Conservation (phyloP, 2,329 filamentous ascomycete species). For the Mycocentrospora acerina region DNA sequence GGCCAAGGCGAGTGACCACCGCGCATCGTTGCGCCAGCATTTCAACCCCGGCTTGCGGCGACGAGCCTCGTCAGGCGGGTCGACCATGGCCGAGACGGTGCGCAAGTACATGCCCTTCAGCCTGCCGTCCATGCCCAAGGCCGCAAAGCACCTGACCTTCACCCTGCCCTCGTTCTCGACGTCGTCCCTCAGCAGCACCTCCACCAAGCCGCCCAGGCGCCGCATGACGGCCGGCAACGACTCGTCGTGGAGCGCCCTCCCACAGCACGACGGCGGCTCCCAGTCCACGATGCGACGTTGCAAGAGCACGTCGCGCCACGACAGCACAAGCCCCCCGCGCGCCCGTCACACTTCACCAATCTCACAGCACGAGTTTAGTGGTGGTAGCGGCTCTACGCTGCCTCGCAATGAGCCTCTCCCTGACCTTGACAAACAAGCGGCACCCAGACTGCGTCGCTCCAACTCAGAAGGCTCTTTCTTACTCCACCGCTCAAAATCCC, state of each 20-base stretch:
- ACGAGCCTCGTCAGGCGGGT: slow-evolving; percentile 40
- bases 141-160: slow-evolving; percentile 40
- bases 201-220: slow-evolving; percentile 15
- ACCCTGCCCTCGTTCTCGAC: slow-evolving; percentile 37
- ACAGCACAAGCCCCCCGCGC: slow-evolving; percentile 10
- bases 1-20: slow-evolving; percentile 38
- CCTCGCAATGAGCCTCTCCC: slow-evolving; percentile 4
- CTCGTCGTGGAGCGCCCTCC: slow-evolving; percentile 7
- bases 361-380: slow-evolving; percentile 18
- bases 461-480: slow-evolving; percentile 76
- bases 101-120: slow-evolving; percentile 42
- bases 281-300: slow-evolving; percentile 11
- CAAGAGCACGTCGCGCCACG: slow-evolving; percentile 6
- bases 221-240: slow-evolving; percentile 17
- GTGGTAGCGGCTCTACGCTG: slow-evolving; percentile 20
- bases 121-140: slow-evolving; percentile 40
- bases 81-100: slow-evolving; percentile 31
- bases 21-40: slow-evolving; percentile 42
- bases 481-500: slow-evolving; percentile 72
- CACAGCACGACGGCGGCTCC: slow-evolving; percentile 25
- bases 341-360: slow-evolving; percentile 17
- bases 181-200: slow-evolving; percentile 26
- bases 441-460: slow-evolving; percentile 55
- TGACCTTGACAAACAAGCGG: slow-evolving; percentile 12
- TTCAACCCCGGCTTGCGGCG: slow-evolving; percentile 40